Percentiles rank a stretch among this genome's conserved stretches.
These are phyloP conservation scores for Salix viminalis DNA, from an alignment of 345 rosid species.

Conservation along the genomic window DNA sequence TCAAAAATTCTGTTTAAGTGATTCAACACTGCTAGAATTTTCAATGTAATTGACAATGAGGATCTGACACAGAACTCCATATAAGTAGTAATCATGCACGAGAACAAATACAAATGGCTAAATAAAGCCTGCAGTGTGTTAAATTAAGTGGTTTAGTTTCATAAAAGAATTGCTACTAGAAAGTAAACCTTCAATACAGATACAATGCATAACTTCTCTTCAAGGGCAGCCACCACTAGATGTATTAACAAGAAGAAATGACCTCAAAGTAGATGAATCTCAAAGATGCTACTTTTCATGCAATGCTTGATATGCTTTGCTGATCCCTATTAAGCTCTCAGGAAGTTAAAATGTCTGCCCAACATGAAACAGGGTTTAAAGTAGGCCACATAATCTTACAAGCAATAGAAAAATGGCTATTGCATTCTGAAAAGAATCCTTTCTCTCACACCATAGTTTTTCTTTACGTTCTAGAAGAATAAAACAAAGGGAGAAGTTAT, in stretches of 20 bases:
- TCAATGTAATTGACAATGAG: not conserved
- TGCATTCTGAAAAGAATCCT: not conserved
- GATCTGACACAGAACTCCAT: not conserved
- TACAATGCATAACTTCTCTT: not conserved
- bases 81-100: not conserved
- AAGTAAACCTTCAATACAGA: not conserved
- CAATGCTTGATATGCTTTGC: not conserved
- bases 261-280: not conserved
- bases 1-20: not conserved
- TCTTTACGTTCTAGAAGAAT: not conserved
- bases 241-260: not conserved
- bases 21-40: not conserved
- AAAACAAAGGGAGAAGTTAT: not conserved
- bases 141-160: not conserved
- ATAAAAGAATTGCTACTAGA: not conserved
- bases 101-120: slow-evolving; percentile 4
- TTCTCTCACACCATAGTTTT: not conserved
- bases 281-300: not conserved
- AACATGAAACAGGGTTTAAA: not conserved
- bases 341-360: not conserved
- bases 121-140: slow-evolving; percentile 8
- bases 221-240: not conserved
- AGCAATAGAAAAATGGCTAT: not conserved
- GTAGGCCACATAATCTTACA: not conserved
- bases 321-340: not conserved